Percentiles rank a stretch among this genome's conserved stretches.
Evolutionary conservation across 192 early-diverging fungal genomes (phyloP).

Genomic region (Coemansia sp.): DNA sequence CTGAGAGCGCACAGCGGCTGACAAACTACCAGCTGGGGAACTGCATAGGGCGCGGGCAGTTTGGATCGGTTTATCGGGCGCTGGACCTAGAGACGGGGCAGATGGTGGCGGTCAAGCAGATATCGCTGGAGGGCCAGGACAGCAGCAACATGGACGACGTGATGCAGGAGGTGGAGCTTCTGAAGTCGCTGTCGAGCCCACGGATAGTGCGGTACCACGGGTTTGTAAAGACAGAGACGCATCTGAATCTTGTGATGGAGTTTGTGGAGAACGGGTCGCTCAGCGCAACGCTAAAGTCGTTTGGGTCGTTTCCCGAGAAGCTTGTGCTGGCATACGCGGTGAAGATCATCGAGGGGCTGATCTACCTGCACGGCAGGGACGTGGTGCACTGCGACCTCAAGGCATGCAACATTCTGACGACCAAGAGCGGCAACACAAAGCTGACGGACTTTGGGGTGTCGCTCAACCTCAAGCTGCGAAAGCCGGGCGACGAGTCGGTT

Average conservation of each 20-base stretch:
- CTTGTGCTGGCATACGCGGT: constrained; percentile 81
- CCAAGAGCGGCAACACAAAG: constrained; percentile 95
- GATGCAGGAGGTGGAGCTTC: constrained; percentile 84
- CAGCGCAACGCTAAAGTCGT: constrained; percentile 77
- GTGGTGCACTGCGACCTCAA: constrained; percentile 96
- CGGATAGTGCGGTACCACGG: constrained; percentile 86
- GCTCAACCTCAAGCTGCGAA: constrained; percentile 74
- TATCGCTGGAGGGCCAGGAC: constrained; percentile 70
- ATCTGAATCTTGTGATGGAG: constrained; percentile 87
- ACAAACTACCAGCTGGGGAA: constrained; percentile 75
- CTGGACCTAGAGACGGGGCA: constrained; percentile 76
- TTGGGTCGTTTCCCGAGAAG: constrained; percentile 89
- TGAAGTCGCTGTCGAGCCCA: constrained; percentile 80
- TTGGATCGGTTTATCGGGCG: constrained; percentile 87
- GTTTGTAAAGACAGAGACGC: constrained; percentile 67
- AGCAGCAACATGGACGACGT: constrained; percentile 69
- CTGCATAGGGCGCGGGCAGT: constrained; percentile 87
- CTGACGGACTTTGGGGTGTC: constrained; percentile 97
- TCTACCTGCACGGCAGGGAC: constrained; percentile 85
- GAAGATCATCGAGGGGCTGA: constrained; percentile 87
- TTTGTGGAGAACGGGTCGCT: constrained; percentile 94
- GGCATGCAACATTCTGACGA: constrained; percentile 93
- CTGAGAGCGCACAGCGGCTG: constrained; percentile 31
- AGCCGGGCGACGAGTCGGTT: constrained; percentile 65
- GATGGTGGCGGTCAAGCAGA: constrained; percentile 86